These are phyloP conservation scores for Pseudogymnoascus pannorum DNA, from an alignment of 2,329 filamentous ascomycete species.

Conservation along the genomic window DNA sequence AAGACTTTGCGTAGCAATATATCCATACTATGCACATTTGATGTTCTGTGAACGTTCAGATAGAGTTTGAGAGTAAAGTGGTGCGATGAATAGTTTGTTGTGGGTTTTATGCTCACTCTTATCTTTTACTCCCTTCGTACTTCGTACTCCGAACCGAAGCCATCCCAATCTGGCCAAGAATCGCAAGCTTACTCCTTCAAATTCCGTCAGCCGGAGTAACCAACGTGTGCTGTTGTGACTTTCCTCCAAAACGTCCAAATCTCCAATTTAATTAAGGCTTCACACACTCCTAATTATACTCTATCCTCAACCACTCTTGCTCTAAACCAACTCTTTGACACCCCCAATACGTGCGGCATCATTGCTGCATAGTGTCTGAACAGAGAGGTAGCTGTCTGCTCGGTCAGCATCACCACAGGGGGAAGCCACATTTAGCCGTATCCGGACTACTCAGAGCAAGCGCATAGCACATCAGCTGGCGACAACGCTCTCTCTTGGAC, in stretches of 20 bases:
- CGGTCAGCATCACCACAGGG: neutral
- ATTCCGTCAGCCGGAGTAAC: conserved; percentile 1
- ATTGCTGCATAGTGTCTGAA: conserved; percentile 3
- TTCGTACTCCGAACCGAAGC: neutral
- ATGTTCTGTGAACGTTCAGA: neutral
- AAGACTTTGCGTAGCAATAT: neutral
- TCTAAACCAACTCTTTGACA: neutral
- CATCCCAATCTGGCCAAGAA: conserved; percentile 7
- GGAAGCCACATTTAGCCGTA: neutral
- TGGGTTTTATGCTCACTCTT: neutral
- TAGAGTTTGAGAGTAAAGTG: conserved; percentile 1
- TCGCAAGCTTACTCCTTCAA: neutral
- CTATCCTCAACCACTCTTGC: neutral
- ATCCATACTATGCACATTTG: neutral
- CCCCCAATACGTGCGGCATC: neutral
- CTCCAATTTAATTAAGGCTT: conserved; percentile 4
- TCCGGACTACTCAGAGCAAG: neutral
- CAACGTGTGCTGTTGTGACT: neutral
- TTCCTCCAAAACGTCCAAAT: neutral
- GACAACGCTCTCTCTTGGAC: neutral
- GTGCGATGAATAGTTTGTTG: neutral
- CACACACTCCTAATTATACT: neutral
- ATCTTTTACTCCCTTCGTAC: neutral
- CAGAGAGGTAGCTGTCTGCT: conserved; percentile 4
- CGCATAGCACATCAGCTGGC: neutral